These are phyloP conservation scores for Mortierella sp. DNA, from an alignment of 371 early-diverging fungal genomes.

Conservation along the genomic window DNA sequence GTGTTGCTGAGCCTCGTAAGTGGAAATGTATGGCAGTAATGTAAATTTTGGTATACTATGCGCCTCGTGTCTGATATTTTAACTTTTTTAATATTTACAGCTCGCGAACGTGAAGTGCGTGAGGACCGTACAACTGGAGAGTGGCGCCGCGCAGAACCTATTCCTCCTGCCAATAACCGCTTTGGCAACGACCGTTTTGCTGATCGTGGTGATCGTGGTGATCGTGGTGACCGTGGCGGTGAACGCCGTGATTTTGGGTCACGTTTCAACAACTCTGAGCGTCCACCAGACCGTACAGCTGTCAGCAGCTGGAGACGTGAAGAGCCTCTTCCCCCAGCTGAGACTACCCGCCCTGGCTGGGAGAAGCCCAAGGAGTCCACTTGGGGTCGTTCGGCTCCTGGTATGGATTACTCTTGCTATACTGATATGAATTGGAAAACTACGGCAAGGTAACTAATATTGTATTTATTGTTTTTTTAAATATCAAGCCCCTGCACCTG, in stretches of 20 bases:
- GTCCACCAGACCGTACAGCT: conserved; percentile 61
- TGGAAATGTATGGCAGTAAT: conserved; percentile 9
- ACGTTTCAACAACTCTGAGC: conserved; percentile 56
- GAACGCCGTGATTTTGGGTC: conserved; percentile 61
- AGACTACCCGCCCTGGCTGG: conserved; percentile 44
- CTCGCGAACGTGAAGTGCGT: conserved; percentile 56
- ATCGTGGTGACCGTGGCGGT: conserved; percentile 55
- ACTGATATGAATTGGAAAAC: neutral
- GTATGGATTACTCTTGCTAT: conserved; percentile 11
- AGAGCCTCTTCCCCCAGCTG: conserved; percentile 52
- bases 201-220: conserved; percentile 41
- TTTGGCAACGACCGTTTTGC: conserved; percentile 49
- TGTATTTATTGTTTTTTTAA: neutral
- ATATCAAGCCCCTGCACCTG: conserved; percentile 18
- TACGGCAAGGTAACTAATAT: neutral
- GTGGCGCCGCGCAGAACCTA: conserved; percentile 63
- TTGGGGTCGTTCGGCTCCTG: conserved; percentile 47
- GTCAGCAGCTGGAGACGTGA: conserved; percentile 70
- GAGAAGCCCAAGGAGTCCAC: conserved; percentile 52
- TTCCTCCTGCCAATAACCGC: conserved; percentile 36
- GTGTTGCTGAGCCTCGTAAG: conserved; percentile 90
- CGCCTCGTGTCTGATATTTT: neutral
- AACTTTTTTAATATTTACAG: conserved; percentile 16
- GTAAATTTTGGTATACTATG: no score
- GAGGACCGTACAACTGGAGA: conserved; percentile 60